phyloP scores from a whole-genome alignment of 768 basidiomycete species.

The Boletus subcaerulescens region DNA sequence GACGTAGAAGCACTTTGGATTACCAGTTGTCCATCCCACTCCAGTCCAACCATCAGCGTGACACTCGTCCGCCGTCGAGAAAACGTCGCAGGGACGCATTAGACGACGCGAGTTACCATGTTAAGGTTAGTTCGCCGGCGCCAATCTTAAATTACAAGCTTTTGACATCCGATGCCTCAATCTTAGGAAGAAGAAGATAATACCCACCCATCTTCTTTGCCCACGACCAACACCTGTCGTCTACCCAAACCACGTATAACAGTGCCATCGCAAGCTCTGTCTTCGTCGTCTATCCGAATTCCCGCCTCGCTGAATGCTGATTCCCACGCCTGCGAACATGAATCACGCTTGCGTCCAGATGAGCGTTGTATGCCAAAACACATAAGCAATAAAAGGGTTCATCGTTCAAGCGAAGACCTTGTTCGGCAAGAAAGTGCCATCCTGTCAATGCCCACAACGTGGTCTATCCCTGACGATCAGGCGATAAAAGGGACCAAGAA shows the following conservation, averaged over 20 bases:
- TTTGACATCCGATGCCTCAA: conserved; percentile 21
- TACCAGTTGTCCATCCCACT: conserved; percentile 12
- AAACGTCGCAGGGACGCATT: conserved; percentile 33
- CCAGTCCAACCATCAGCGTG: conserved; percentile 17
- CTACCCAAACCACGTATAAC: conserved; percentile 24
- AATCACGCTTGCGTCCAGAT: conserved; percentile 23
- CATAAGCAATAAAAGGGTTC: conserved; percentile 26
- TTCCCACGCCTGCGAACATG: conserved; percentile 20
- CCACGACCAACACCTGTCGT: conserved; percentile 17
- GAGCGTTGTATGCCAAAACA: conserved; percentile 23
- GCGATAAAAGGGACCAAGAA: conserved; percentile 33
- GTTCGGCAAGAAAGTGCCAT: conserved; percentile 28
- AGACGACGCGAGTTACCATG: conserved; percentile 25
- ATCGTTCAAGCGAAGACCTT: conserved; percentile 28
- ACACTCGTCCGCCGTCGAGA: conserved; percentile 26
- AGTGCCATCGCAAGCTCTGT: conserved; percentile 22
- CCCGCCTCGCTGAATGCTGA: conserved; percentile 9
- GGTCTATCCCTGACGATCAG: conserved; percentile 34
- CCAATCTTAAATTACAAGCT: conserved; percentile 27
- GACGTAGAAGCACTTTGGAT: conserved; percentile 17
- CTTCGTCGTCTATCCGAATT: conserved; percentile 12
- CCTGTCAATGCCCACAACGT: conserved; percentile 28
- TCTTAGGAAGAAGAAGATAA: conserved; percentile 28
- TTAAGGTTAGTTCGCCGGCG: conserved; percentile 32
- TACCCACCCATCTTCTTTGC: conserved; percentile 18